Evolutionary conservation across 2,329 filamentous ascomycete species (phyloP), one percentile per base, ranked within the genome.

Genomic region (Penicillium corylophilum): DNA sequence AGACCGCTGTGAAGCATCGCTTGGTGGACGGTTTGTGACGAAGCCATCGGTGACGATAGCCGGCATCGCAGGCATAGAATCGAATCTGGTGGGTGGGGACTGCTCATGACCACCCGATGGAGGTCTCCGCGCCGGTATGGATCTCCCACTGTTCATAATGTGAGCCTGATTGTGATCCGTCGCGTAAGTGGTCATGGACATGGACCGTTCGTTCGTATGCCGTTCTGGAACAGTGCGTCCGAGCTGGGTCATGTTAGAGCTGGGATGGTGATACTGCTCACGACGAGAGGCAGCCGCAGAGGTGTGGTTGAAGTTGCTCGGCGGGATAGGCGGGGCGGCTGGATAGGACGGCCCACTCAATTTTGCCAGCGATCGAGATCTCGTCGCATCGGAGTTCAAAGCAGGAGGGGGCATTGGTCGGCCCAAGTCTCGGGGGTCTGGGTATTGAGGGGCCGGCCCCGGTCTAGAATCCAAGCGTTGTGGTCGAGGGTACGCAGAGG

Each of bases 291-390:
- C 83, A 67, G 86, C 88, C 46, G 88, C 86, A 23, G 89, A 85
- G 12, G 86, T 81, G 69, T 82, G 79, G 70, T 85, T 82, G 67
- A 84, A 87, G 42, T 79, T 78, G 64, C 75, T 82, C 12, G 83
- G 79, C 15, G 83, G 82, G 44, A 41, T n/a, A 26, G 81, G 82
- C 29, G 54, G 50, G 29, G 41, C 28, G n/a, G 36, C 7, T 49
- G 85, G 82, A 66, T 90, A 89, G 72, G 87, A 83, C 54, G 88
- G 90, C 56, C 90, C 84, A 46, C 87, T 81, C 59, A 82, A 81
- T 56, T 85, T 86, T 33, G 90, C 93, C 67, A 99, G 85, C 29
- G 93, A 97, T 64, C 96, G 90, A n/a, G 94, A 95, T 53, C 94
- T 85, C 74, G 91, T 95, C 5, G 87, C 80, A 71, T 97, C 93